phyloP scores from a whole-genome alignment of 2,329 filamentous ascomycete genomes.

The Aureobasidium subglaciale region DNA sequence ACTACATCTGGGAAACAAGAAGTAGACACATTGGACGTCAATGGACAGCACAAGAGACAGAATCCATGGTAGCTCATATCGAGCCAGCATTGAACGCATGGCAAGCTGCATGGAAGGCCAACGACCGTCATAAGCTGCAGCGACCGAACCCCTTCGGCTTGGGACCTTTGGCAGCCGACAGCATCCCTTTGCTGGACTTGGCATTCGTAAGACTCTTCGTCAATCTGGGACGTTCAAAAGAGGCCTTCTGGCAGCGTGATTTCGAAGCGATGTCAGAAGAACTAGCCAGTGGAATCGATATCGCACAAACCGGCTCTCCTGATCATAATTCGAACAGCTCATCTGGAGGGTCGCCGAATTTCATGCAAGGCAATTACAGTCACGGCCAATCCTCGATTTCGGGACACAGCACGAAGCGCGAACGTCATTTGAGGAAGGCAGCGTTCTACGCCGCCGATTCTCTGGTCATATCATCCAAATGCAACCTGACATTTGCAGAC shows the following conservation, averaged over 20 bases:
- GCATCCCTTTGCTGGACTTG: slow-evolving; percentile 82
- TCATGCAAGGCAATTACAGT: neutral
- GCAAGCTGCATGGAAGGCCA: slow-evolving; percentile 86
- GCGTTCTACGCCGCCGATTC: slow-evolving; percentile 93
- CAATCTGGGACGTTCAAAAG: slow-evolving; percentile 84
- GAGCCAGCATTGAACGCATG: slow-evolving; percentile 90
- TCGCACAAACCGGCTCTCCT: slow-evolving; percentile 53
- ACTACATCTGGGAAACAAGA: slow-evolving; percentile 96
- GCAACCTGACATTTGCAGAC: slow-evolving; percentile 79
- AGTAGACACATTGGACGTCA: slow-evolving; percentile 80
- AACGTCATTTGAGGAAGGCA: slow-evolving; percentile 86
- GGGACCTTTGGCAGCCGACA: slow-evolving; percentile 79
- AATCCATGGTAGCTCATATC: slow-evolving; percentile 92
- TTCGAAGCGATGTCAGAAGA: slow-evolving; percentile 90
- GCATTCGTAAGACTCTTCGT: slow-evolving; percentile 91
- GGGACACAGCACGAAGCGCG: slow-evolving; percentile 42
- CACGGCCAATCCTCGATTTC: slow-evolving; percentile 26
- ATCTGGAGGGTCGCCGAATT: slow-evolving; percentile 34
- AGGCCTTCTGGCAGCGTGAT: slow-evolving; percentile 89
- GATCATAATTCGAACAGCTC: slow-evolving; percentile 35
- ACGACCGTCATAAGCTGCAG: slow-evolving; percentile 75
- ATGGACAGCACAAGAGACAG: slow-evolving; percentile 88
- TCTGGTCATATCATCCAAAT: slow-evolving; percentile 76
- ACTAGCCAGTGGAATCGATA: slow-evolving; percentile 68
- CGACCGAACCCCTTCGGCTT: slow-evolving; percentile 75